Percentiles rank a stretch among this genome's conserved stretches.
phyloP scores from a whole-genome alignment of 129 eudicot species.

The Artemisia tridentata region DNA sequence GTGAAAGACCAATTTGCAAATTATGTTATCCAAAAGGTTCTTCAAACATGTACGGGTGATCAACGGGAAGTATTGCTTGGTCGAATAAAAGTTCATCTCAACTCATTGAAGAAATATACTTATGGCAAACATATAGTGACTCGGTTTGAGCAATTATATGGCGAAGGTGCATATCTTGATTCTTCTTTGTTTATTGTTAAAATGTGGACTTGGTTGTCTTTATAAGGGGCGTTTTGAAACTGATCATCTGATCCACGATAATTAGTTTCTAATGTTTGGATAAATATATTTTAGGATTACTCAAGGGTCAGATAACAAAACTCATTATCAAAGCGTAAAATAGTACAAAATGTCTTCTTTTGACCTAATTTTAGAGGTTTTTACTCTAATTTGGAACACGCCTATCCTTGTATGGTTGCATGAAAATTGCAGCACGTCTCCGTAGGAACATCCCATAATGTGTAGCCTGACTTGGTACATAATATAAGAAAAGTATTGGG shows the following conservation, averaged over 20 bases:
- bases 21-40: slow-evolving; percentile 81
- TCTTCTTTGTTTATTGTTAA: neutral
- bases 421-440: too few species aligned
- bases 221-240: neutral
- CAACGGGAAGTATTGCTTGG: slow-evolving; percentile 59
- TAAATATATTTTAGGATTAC: neutral
- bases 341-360: neutral
- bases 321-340: neutral
- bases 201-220: neutral
- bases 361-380: neutral
- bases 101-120: slow-evolving; percentile 79
- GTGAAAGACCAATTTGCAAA: slow-evolving; percentile 92
- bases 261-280: neutral
- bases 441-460: too few species aligned
- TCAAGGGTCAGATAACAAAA: too few species aligned
- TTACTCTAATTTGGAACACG: neutral
- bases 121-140: slow-evolving; percentile 86
- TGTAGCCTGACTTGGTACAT: neutral
- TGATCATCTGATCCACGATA: neutral
- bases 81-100: slow-evolving; percentile 62
- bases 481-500: neutral
- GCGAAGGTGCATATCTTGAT: slow-evolving; percentile 46
- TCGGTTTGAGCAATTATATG: slow-evolving; percentile 71
- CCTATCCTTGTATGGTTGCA: neutral
- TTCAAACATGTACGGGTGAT: slow-evolving; percentile 49